phyloP scores from a whole-genome alignment of 108 stramenopile species.

The Bacterosira constricta region DNA sequence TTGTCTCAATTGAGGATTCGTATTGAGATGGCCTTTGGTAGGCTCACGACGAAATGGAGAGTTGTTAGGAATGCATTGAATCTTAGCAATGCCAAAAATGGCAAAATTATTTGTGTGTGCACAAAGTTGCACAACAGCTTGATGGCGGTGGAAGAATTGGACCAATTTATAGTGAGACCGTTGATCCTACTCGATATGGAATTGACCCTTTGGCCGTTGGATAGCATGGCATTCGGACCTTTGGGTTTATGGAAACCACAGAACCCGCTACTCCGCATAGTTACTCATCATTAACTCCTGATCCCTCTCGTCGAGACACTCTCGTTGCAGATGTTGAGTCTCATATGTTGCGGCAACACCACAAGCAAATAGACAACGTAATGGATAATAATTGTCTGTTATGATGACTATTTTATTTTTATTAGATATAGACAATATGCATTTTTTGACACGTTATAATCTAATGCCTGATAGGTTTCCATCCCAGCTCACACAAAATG shows the following conservation, averaged over 20 bases:
- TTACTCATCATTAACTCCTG: too few relatives aligned
- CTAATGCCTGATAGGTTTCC: too few relatives aligned
- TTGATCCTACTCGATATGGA: background rate
- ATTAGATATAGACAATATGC: too few relatives aligned
- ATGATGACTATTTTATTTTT: too few relatives aligned
- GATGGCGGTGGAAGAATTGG: background rate
- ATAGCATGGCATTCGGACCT: background rate
- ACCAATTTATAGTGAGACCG: background rate
- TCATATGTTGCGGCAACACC: too few relatives aligned
- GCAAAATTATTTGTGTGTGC: background rate
- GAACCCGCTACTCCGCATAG: too few relatives aligned
- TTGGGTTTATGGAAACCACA: background rate
- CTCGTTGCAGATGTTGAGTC: too few relatives aligned
- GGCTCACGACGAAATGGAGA: conserved; percentile 20
- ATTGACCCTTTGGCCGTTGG: background rate
- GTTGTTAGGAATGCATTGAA: conserved; percentile 1
- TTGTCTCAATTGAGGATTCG: conserved; percentile 34
- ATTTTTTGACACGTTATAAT: too few relatives aligned
- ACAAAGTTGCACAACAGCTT: background rate
- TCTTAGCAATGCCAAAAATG: background rate
- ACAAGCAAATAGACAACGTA: too few relatives aligned
- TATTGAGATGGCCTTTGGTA: conserved; percentile 53
- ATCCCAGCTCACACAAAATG: too few relatives aligned
- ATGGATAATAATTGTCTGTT: too few relatives aligned
- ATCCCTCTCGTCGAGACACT: too few relatives aligned